Evolutionary conservation across 306 rosid species (phyloP).

Genomic region (Acacia melanoxylon): DNA sequence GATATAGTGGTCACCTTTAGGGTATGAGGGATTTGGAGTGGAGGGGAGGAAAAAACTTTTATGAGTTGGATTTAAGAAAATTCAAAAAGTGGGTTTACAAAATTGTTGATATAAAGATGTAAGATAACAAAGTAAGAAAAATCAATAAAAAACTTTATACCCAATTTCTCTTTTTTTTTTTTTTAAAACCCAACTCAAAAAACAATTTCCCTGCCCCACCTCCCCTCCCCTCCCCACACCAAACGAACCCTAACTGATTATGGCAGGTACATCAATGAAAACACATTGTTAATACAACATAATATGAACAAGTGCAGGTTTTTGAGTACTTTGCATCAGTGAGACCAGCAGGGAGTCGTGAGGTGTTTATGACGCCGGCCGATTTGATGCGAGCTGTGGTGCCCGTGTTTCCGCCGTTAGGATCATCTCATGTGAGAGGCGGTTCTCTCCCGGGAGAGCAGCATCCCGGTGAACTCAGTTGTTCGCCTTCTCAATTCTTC

Average conservation of each 20-base stretch:
- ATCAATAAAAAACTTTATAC: no score
- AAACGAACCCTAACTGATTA: neutral
- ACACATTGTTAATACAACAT: neutral
- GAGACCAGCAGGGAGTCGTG: neutral
- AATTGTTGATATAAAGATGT: no score
- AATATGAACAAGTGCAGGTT: neutral
- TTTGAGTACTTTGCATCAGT: constrained; percentile 22
- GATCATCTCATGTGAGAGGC: constrained; percentile 53
- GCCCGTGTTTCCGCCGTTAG: neutral
- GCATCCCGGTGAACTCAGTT: constrained; percentile 49
- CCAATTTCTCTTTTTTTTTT: no score
- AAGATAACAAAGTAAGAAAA: no score
- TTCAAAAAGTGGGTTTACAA: no score
- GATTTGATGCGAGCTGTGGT: constrained; percentile 11
- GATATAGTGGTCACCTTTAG: no score
- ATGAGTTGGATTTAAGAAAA: no score
- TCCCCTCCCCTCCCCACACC: no score
- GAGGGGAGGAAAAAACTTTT: no score
- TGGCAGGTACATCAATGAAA: neutral
- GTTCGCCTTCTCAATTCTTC: constrained; percentile 65
- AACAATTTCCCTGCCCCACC: no score
- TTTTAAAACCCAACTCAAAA: no score
- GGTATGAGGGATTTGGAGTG: no score
- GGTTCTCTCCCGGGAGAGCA: constrained; percentile 72
- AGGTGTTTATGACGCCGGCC: neutral